Evolutionary conservation across 2,329 filamentous ascomycete genomes (phyloP).

Genomic region (Cercospora zeae-maydis): DNA sequence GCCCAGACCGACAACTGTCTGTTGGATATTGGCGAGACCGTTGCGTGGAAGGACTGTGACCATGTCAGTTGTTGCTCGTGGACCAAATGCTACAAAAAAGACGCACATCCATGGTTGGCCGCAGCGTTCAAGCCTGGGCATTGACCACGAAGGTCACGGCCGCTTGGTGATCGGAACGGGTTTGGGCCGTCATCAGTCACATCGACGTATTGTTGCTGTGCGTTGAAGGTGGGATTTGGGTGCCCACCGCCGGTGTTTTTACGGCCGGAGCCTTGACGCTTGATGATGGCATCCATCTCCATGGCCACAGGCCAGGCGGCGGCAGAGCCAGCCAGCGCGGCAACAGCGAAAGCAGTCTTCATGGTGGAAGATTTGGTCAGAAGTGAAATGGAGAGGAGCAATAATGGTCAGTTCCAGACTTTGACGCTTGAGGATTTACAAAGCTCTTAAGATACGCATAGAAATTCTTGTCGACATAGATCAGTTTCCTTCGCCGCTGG

Average conservation of each 20-base stretch:
- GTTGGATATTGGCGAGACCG: constrained; percentile 9
- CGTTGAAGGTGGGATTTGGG: constrained; percentile 21
- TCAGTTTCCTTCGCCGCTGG: neutral
- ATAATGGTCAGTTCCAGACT: neutral
- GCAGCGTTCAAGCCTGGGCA: constrained; percentile 24
- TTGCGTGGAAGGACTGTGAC: constrained; percentile 7
- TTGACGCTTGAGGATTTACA: neutral
- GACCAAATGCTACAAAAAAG: constrained; percentile 1
- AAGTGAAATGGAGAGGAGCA: neutral
- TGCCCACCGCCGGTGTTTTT: constrained; percentile 19
- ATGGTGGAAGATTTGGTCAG: neutral
- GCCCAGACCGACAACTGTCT: constrained; percentile 20
- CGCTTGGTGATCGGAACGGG: constrained; percentile 28
- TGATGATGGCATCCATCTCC: constrained; percentile 13
- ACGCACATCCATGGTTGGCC: constrained; percentile 26
- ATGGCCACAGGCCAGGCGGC: constrained; percentile 20
- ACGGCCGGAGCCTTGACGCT: constrained; percentile 13
- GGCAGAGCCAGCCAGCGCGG: constrained; percentile 13
- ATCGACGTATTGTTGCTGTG: constrained; percentile 22
- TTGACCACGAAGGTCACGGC: constrained; percentile 30
- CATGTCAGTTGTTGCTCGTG: neutral
- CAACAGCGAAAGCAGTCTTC: constrained; percentile 11
- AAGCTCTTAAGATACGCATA: neutral
- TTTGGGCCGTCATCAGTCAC: constrained; percentile 27
- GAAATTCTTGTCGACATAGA: neutral